These are phyloP conservation scores for Amylocystis lapponica DNA, from an alignment of 768 basidiomycete genomes.

Conservation along the genomic window DNA sequence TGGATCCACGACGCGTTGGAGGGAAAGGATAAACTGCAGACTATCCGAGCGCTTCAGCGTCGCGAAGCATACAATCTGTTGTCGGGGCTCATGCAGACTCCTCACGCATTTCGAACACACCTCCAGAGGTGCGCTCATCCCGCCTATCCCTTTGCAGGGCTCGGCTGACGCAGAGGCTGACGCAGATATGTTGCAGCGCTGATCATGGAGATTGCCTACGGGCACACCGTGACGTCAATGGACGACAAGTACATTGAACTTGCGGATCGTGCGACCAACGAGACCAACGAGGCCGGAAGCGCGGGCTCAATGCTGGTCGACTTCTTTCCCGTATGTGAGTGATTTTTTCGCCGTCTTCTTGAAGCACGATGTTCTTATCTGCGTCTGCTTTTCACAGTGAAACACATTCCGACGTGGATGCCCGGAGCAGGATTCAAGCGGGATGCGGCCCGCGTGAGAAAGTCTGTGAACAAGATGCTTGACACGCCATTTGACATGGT, in stretches of 20 bases:
- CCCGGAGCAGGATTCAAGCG: slow-evolving; percentile 14
- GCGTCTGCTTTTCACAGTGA: slow-evolving; percentile 3
- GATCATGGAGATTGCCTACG: slow-evolving; percentile 25
- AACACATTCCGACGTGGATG: slow-evolving; percentile 11
- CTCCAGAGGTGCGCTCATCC: not conserved
- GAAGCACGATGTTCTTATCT: not conserved
- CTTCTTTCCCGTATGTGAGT: slow-evolving; percentile 15
- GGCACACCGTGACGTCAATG: slow-evolving; percentile 3
- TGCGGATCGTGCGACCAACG: slow-evolving; percentile 8
- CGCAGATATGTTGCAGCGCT: slow-evolving; percentile 25
- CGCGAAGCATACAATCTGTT: slow-evolving; percentile 8
- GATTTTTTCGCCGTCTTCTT: not conserved
- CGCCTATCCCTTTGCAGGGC: too few species aligned
- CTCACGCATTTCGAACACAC: not conserved
- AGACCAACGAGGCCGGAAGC: slow-evolving; percentile 7
- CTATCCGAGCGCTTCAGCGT: slow-evolving; percentile 10
- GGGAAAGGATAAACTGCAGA: slow-evolving; percentile 2
- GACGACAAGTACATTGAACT: slow-evolving; percentile 11
- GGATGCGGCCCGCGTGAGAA: not conserved
- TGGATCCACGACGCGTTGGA: slow-evolving; percentile 14
- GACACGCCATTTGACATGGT: slow-evolving; percentile 14
- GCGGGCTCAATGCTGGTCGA: slow-evolving; percentile 14
- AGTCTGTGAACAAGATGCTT: not conserved
- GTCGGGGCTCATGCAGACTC: slow-evolving; percentile 6
- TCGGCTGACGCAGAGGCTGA: slow-evolving; percentile 22